Evolutionary conservation across 1,139 yeast genomes (phyloP), one percentile per base, ranked within the genome.

Genomic region (Spencermartinsiella ligniputridi): DNA sequence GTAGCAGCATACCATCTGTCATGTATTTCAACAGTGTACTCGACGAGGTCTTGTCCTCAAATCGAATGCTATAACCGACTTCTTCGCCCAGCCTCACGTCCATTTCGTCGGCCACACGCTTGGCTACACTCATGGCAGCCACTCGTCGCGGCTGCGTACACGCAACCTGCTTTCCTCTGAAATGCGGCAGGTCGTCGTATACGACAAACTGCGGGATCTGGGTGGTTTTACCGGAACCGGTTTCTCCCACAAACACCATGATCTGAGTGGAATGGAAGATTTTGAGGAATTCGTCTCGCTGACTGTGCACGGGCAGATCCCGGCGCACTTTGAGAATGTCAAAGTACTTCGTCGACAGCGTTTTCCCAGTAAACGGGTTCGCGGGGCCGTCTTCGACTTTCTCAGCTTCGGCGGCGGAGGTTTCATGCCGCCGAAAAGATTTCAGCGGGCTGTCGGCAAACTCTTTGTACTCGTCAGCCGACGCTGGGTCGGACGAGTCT

Each of bases 91-190:
- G 70, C 48, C 76, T 74, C 20, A 90, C 96, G 61, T 90, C 97
- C 88, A 90, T 81, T 68, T 90, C 97, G 58, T 88, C 95, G 2
- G 97, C 95, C 35, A 90, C 97, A 72, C 97, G 84, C 59, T 83
- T 82, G 17, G 97, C 97, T 40, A 90, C 97, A 48, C 96, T 86
- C 92, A 89, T 89, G 20, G 97, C 97, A 2, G 97, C 97, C 51
- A 90, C 97, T 69, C 97, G 79, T 68, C 97, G 80, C 16, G 97
- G 97, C 70, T 90, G 97, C 0, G 97, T 90, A 79, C 97, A 90
- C 1, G 96, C 97, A 41, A 90, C 87, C 63, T 83, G 88, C 30
- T 79, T 79, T 2, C 94, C 92, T 40, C 71, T 69, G 47, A 85
- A 68, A 52, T 86, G 95, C 24, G 95, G 95, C 67, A 94, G 79